Evolutionary conservation across 1,284 basidiomycete genomes (phyloP).

Genomic region (Marasmius oreades): DNA sequence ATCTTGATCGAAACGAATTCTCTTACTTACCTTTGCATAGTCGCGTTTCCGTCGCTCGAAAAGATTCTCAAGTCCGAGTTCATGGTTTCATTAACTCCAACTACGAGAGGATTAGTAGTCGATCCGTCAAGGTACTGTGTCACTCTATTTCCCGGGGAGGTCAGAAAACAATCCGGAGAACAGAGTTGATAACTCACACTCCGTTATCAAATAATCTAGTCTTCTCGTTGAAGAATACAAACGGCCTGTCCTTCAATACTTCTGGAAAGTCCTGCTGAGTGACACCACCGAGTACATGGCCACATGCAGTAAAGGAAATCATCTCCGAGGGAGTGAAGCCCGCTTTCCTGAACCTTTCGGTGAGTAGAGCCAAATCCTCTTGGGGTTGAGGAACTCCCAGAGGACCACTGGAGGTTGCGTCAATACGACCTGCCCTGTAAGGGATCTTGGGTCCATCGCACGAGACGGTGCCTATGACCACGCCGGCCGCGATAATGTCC

Average conservation of each 20-base stretch:
- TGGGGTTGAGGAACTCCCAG: conserved; percentile 28
- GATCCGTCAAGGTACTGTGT: conserved; percentile 27
- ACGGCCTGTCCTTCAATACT: conserved; percentile 17
- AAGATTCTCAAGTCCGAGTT: conserved; percentile 24
- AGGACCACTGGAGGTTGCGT: conserved; percentile 24
- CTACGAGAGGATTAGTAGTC: conserved; percentile 25
- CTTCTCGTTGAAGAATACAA: conserved; percentile 19
- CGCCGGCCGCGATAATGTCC: conserved; percentile 27
- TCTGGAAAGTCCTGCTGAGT: conserved; percentile 27
- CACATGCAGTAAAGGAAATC: conserved; percentile 31
- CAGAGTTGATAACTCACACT: conserved; percentile 20
- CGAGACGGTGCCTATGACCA: conserved; percentile 23
- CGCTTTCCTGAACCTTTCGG: conserved; percentile 21
- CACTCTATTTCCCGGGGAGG: conserved; percentile 16
- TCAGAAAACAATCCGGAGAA: neutral
- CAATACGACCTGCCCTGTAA: conserved; percentile 27
- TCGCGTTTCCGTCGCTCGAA: neutral
- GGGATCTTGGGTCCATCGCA: conserved; percentile 30
- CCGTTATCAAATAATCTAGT: conserved; percentile 22
- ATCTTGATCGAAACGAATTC: neutral
- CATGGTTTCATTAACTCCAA: conserved; percentile 23
- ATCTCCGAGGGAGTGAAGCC: conserved; percentile 29
- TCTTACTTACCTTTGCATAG: conserved; percentile 8
- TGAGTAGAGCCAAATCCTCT: conserved; percentile 22
- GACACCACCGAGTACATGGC: conserved; percentile 30